These are phyloP conservation scores for Trifolium dubium DNA, from an alignment of 306 rosid species.

Conservation along the genomic window DNA sequence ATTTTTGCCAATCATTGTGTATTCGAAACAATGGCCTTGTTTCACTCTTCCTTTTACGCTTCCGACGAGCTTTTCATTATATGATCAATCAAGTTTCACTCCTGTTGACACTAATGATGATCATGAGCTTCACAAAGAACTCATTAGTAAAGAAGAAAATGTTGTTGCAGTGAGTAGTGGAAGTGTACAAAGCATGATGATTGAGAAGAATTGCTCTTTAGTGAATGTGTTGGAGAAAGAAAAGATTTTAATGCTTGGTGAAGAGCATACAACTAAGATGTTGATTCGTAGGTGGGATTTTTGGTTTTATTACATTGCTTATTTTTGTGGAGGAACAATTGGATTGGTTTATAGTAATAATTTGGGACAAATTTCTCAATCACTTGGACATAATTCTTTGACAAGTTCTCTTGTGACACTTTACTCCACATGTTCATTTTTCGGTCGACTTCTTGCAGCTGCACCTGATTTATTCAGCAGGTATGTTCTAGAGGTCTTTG, in stretches of 20 bases:
- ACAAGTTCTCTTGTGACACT: constrained; percentile 72
- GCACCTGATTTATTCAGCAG: constrained; percentile 70
- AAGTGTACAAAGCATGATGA: constrained; percentile 9
- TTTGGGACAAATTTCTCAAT: constrained; percentile 81
- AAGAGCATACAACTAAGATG: constrained; percentile 62
- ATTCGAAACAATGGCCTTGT: constrained; percentile 45
- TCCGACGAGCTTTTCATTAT: constrained; percentile 23
- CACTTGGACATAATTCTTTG: constrained; percentile 61
- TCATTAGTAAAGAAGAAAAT: constrained; percentile 35
- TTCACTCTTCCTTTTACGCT: constrained; percentile 14
- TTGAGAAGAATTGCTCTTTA: constrained; percentile 43
- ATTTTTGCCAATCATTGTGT: constrained; percentile 54
- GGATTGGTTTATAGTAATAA: constrained; percentile 89
- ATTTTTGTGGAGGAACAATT: constrained; percentile 81
- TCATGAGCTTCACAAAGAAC: constrained; percentile 56
- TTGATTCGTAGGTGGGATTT: constrained; percentile 65
- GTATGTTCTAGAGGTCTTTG: constrained; percentile 52
- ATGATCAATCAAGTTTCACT: constrained; percentile 35
- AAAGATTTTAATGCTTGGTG: constrained; percentile 52
- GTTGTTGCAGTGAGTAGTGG: not conserved
- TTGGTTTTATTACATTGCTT: constrained; percentile 77
- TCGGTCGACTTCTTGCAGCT: constrained; percentile 84
- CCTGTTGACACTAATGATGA: constrained; percentile 32
- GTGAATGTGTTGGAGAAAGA: constrained; percentile 55
- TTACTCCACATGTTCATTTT: constrained; percentile 85